Evolutionary conservation across 257 asterid genomes (phyloP).

Genomic region (Solanum chilense): DNA sequence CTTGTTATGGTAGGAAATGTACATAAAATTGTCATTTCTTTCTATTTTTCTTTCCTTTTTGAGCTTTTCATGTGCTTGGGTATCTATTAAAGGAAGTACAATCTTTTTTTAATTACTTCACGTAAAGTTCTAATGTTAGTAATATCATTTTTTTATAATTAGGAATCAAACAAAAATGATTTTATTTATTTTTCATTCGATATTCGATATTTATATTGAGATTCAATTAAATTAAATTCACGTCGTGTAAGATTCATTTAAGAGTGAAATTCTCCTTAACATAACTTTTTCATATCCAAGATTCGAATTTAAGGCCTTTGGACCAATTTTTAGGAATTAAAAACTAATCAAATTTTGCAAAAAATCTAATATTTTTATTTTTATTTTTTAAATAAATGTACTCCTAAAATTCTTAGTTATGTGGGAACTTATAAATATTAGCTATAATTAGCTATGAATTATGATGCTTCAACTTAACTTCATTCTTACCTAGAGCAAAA

Average conservation of each 20-base stretch:
- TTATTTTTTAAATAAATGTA: too few relatives aligned
- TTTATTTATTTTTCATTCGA: accelerated
- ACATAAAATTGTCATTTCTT: not conserved
- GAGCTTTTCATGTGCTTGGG: not conserved
- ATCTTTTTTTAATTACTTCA: not conserved
- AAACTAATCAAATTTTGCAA: not conserved
- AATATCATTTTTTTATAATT: too few relatives aligned
- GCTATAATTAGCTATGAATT: not conserved
- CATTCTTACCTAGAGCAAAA: not conserved
- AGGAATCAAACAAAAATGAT: not conserved
- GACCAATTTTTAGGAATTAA: too few relatives aligned
- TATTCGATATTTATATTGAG: not conserved
- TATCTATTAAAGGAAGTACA: not conserved
- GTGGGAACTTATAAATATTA: not conserved
- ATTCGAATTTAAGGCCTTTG: not conserved
- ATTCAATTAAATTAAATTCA: too few relatives aligned
- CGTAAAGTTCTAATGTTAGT: too few relatives aligned
- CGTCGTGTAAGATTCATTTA: too few relatives aligned
- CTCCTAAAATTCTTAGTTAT: not conserved
- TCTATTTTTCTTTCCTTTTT: not conserved
- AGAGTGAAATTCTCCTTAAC: not conserved
- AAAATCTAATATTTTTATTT: too few relatives aligned
- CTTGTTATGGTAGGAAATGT: not conserved
- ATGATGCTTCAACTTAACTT: not conserved
- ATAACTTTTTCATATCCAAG: too few relatives aligned